Evolutionary conservation across 345 rosid genomes (phyloP).

Genomic region (Eucalyptus sideroxylon): DNA sequence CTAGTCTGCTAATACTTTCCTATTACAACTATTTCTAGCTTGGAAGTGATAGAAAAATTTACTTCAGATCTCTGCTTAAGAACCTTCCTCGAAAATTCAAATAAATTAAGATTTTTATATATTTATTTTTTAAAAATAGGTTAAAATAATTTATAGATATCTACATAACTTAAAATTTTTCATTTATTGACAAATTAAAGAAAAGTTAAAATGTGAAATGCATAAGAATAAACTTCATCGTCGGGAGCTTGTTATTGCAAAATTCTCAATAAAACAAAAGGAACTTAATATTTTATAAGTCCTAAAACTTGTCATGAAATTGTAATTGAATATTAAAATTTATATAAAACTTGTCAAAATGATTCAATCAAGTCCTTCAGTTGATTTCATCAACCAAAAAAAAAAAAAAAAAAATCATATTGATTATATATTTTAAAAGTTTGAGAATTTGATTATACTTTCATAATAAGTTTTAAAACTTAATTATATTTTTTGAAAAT

Average conservation of each 20-base stretch:
- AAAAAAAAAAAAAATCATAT: too few relatives aligned
- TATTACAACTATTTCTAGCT: neutral
- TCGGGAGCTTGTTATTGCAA: neutral
- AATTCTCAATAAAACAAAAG: neutral
- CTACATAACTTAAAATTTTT: neutral
- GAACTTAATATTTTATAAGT: neutral
- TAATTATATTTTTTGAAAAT: too few relatives aligned
- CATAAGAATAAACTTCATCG: neutral
- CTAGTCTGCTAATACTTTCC: neutral
- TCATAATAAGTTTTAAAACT: too few relatives aligned
- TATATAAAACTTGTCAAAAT: accelerated
- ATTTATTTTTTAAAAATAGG: too few relatives aligned
- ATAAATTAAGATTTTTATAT: too few relatives aligned
- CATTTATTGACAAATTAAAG: neutral
- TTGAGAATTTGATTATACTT: too few relatives aligned
- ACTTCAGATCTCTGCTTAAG: neutral
- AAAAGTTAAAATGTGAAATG: neutral
- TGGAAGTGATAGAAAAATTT: neutral
- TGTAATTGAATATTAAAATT: too few relatives aligned
- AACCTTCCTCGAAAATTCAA: neutral
- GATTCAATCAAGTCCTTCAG: neutral
- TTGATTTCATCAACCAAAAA: neutral
- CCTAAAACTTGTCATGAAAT: too few relatives aligned
- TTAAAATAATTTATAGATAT: neutral
- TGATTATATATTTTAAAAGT: too few relatives aligned